Evolutionary conservation across 305 asterid genomes (phyloP).

Genomic region (Rubia balearica): DNA sequence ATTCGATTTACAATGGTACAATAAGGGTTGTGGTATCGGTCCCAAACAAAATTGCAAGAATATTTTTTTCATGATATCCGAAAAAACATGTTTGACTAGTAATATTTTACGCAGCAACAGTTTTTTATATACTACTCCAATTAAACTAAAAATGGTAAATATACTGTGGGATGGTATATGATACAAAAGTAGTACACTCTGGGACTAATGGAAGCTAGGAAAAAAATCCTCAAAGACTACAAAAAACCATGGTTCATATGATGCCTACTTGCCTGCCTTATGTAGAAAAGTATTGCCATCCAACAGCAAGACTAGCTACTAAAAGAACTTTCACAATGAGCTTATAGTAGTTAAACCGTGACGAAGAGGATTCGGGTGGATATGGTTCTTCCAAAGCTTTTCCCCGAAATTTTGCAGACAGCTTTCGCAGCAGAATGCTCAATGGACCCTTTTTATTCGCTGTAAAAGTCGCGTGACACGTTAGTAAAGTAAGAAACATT

Average conservation of each 20-base stretch:
- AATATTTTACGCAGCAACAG: background rate
- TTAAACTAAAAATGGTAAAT: background rate
- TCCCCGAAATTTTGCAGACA: constrained; percentile 56
- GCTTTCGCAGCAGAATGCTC: constrained; percentile 41
- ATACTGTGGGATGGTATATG: background rate
- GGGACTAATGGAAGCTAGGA: background rate
- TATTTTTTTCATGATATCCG: too few species aligned
- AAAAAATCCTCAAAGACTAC: background rate
- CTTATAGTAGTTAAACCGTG: constrained; percentile 39
- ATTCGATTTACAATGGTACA: too few species aligned
- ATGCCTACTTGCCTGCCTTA: constrained; percentile 25
- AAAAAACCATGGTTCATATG: constrained; percentile 28
- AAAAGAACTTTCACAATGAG: constrained; percentile 48
- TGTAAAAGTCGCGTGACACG: constrained; percentile 18
- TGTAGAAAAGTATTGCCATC: constrained; percentile 65
- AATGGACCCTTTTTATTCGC: constrained; percentile 50
- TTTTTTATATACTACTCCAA: background rate
- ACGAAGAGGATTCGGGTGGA: constrained; percentile 27
- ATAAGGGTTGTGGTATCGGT: too few species aligned
- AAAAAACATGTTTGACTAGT: too few species aligned
- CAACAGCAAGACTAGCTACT: constrained; percentile 59
- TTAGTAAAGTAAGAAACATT: background rate
- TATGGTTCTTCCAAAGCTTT: constrained; percentile 42
- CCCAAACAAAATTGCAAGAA: too few species aligned
- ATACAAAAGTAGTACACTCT: background rate